Percentiles rank a stretch among this genome's conserved stretches.
phyloP scores from a whole-genome alignment of 495 filamentous ascomycete species.

The Neurospora africana region DNA sequence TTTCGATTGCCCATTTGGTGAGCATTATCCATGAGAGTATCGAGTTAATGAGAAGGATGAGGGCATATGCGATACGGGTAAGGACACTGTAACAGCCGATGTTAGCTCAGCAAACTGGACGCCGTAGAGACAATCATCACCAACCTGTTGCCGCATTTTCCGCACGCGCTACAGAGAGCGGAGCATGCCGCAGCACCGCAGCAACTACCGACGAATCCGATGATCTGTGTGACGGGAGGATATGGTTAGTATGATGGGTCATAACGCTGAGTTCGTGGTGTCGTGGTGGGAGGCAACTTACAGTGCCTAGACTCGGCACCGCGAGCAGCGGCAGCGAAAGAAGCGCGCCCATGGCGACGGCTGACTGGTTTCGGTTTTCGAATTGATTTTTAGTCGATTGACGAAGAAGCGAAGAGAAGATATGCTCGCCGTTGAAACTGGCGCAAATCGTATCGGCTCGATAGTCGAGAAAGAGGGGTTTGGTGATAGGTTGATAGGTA shows the following conservation, averaged over 20 bases:
- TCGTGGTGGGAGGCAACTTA: constrained; percentile 36
- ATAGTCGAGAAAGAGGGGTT: neutral
- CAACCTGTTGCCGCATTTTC: constrained; percentile 92
- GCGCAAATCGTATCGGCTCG: neutral
- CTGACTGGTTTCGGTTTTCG: neutral
- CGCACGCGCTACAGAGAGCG: constrained; percentile 86
- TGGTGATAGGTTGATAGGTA: neutral
- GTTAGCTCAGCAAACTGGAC: neutral
- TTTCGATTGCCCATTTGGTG: constrained; percentile 96
- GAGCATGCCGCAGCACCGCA: constrained; percentile 94
- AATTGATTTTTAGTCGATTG: neutral
- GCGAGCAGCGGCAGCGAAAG: constrained; percentile 84
- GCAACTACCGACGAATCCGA: constrained; percentile 71
- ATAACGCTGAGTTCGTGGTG: neutral
- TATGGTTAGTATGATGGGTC: constrained; percentile 3
- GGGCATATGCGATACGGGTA: constrained; percentile 93
- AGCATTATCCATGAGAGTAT: constrained; percentile 98
- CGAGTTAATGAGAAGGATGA: constrained; percentile 92
- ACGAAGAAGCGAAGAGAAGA: neutral
- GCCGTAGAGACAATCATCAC: neutral
- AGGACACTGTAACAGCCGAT: constrained; percentile 55
- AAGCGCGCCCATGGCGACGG: constrained; percentile 69
- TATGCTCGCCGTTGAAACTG: neutral
- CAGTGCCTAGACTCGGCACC: constrained; percentile 74
- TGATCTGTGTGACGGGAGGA: constrained; percentile 40